Percentiles rank a stretch among this genome's conserved stretches.
phyloP scores from a whole-genome alignment of 2,329 filamentous ascomycete genomes.

The Aspergillus hiratsukae region DNA sequence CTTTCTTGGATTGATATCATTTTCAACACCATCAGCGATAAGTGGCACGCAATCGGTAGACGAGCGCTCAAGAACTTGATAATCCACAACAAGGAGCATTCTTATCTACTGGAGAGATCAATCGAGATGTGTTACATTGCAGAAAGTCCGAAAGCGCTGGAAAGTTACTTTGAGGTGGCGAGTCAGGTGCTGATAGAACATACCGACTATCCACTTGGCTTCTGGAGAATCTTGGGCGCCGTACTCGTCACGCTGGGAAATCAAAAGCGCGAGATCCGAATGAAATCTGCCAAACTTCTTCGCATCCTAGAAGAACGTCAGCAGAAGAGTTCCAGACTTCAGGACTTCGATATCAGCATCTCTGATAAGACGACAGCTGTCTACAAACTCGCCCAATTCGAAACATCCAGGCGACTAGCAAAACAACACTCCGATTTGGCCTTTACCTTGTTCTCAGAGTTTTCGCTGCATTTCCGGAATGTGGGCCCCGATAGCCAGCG shows the following conservation, averaged over 20 bases:
- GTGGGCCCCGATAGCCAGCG: conserved; percentile 77
- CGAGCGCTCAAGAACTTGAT: conserved; percentile 86
- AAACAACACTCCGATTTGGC: conserved; percentile 85
- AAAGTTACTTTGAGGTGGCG: conserved; percentile 93
- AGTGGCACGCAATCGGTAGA: conserved; percentile 84
- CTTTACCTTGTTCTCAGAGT: conserved; percentile 93
- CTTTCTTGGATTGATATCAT: conserved; percentile 94
- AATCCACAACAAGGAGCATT: conserved; percentile 80
- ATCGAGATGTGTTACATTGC: conserved; percentile 87
- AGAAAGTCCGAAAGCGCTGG: conserved; percentile 74
- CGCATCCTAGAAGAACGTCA: conserved; percentile 78
- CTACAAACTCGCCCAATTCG: conserved; percentile 95
- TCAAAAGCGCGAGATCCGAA: conserved; percentile 80
- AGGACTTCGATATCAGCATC: conserved; percentile 97
- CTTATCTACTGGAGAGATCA: conserved; percentile 80
- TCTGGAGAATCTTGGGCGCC: conserved; percentile 85
- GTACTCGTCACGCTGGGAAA: conserved; percentile 91
- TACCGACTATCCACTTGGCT: conserved; percentile 74
- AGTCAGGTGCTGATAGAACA: conserved; percentile 81
- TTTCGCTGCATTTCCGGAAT: conserved; percentile 87
- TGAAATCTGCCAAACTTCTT: conserved; percentile 78
- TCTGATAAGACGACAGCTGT: conserved; percentile 98
- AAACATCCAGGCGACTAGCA: conserved; percentile 85
- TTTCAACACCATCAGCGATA: conserved; percentile 86
- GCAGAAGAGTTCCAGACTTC: conserved; percentile 80